Evolutionary conservation across 225 moss, liverwort and hornwort genomes (phyloP), one percentile per base, ranked within the genome.

Genomic region (Pseudoscleropodium purum): DNA sequence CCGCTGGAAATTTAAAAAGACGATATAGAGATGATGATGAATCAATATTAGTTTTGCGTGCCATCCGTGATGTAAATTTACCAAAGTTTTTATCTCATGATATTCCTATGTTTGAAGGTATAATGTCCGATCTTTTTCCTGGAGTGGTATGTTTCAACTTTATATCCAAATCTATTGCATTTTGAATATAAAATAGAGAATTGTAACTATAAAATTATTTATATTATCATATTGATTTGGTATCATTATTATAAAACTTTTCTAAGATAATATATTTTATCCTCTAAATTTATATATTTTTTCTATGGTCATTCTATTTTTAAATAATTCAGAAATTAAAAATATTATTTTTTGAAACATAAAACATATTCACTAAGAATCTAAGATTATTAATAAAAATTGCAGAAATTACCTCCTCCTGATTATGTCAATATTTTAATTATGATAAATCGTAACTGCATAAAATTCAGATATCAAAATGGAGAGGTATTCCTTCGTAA

Each of bases 241-340:
- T 14, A 56, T 6, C 37, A 27, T 79, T 11, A 11, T n/a, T n/a
- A 17, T 7, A 57, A 57, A 10, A 16, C 1, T 24, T 10, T 37
- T 37, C 45, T 45, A 45, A 6, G 2, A 37, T 8, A 25, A 10
- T 33, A 10, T 10, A 25, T 26, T n/a, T 26, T 17, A 16, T 25
- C 9, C 2, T 25, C 10, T 3, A 37, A 56, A 25, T 5, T 25
- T 54, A 25, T 25, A 15, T 15, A 2, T 24, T 21, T 51, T 51
- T 51, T 21, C 2, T 7, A 4, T 36, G 0, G 4, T 9, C 1
- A 14, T 0, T 52, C 13, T 36, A 5, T 13, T 52, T 77, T 36
- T 2, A 4, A 14, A 36, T 34, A 6, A 47, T 75, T 7, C 18
- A 11, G 11, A 49, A 19, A 47, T 47, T 47, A 47, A 8, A n/a